Evolutionary conservation across 441 rosid species (phyloP), one percentile per base, ranked within the genome.

Genomic region (Gossypium trilobum): DNA sequence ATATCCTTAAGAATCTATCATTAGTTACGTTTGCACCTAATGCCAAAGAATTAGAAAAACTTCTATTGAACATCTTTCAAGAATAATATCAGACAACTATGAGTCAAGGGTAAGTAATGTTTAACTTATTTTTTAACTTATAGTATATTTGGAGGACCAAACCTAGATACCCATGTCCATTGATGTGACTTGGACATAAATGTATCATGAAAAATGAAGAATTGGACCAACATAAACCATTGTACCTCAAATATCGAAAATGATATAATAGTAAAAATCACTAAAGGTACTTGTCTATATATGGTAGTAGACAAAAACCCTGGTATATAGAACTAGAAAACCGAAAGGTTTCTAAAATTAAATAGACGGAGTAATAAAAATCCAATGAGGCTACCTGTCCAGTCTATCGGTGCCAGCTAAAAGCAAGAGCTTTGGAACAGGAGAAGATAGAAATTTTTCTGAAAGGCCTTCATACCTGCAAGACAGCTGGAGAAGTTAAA

Each of bases 391-490:
- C 73, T 51, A 94, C 97, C 86, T 90, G 88, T 94, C 99, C 80
- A 94, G 81, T 76, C 97, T 87, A 73, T 94, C 97, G 1, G 99
- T 82, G 76, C 99, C 95, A 0, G 99, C 99, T 81, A 94, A 81
- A 67, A 94, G 89, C 73, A 94, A 79, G 76, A 92, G 81, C 81
- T 94, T 94, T 51, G 97, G 97, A 79, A 87, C 91, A 14, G 99
- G 91, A 82, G 85, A 80, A 14, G 94, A 88, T 66, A 94, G 78
- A 82, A 91, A 92, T 71, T 83, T 92, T 59, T 94, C 99, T 27
- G 97, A 92, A 64, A 94, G 97, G 77, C 97, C 95, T 31, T 92
- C 99, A 57, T 94, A 94, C 97, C 99, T 94, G 86, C 82, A 81
- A 81, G 52, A 78, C 29, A 71, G 70, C 29, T 42, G 74, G 72